Base-by-base conservation (phyloP, 768 basidiomycete genomes). In the Rhizopogon sp. region DNA sequence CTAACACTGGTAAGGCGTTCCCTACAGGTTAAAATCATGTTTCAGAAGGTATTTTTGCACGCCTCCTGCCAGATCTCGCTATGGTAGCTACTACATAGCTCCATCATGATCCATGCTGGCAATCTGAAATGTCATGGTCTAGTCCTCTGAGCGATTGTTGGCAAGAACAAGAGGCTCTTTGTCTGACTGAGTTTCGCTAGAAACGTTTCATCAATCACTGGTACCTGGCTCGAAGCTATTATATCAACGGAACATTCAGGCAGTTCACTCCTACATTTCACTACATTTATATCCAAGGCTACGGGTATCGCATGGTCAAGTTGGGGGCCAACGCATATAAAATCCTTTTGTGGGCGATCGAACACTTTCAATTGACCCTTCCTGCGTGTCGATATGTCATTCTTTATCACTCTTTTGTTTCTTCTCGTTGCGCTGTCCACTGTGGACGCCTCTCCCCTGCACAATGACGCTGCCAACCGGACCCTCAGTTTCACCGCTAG, bases 361-460 rank as follows among this genome's bases (percentile, higher is more conserved):
- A 33, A 53, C 39, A 53, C 54, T 53, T 9, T 4, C 35, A 52
- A 9, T 29, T 39, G 46, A 40, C 22, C 13, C 35, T 9, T 37
- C 16, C 2, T 62, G 62, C 14, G 14, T 49, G 45, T 40, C 45
- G 39, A 44, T 29, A 68, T 67, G 67, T 52, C 59, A 33, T 29
- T 49, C 22, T 55, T 54, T 1, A 56, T 43, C 16, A 22, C 50
- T 3, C 45, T 65, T 29, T 13, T 63, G 6, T 56, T 43, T 5
- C n/a, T 64, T 3, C 6, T 63, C 11, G 8, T 67, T 40, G 29
- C 56, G 2, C 17, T 64, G 22, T 52, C 59, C 17, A 22, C 16
- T 7, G 65, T 58, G 14, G 49, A 54, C 3, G 63, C 59, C 28
- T 58, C 39, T 13, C 61, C 65, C 10, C 17, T 65, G 33, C 5